Evolutionary conservation across 345 rosid genomes (phyloP).

Genomic region (Geranium brycei): DNA sequence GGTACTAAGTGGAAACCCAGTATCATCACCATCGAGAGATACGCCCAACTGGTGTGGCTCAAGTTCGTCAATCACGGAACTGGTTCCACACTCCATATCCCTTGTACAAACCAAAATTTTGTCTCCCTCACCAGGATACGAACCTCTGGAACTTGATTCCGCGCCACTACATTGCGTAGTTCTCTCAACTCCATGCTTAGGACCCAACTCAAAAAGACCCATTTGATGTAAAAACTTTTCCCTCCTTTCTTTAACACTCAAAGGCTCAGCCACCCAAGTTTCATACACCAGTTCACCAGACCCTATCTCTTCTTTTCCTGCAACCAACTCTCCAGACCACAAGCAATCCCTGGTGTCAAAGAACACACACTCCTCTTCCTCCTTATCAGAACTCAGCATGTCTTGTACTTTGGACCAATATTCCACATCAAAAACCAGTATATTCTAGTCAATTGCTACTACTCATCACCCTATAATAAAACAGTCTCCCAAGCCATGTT

Average conservation of each 20-base stretch:
- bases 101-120: constrained; percentile 21
- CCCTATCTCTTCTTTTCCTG: constrained; percentile 17
- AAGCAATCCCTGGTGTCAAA: constrained; percentile 51
- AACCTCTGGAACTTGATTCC: constrained; percentile 23
- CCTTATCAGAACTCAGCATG: constrained; percentile 35
- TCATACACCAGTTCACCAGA: constrained; percentile 17
- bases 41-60: constrained; percentile 14
- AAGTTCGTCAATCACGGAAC: constrained; percentile 29
- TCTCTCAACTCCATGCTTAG: constrained; percentile 21
- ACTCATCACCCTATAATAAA: constrained; percentile 11
- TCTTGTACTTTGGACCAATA: constrained; percentile 21
- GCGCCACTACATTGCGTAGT: constrained; percentile 32
- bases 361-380: constrained; percentile 41
- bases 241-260: constrained; percentile 60
- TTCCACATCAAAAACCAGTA: constrained; percentile 18
- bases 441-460: not conserved
- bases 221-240: constrained; percentile 33
- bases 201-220: constrained; percentile 29
- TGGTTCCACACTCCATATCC: constrained; percentile 28
- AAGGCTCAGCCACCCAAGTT: constrained; percentile 54
- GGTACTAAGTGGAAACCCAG: not conserved
- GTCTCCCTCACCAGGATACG: constrained; percentile 9
- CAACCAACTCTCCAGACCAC: constrained; percentile 20
- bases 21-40: not conserved
- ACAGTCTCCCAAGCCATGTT: constrained; percentile 33